Percentiles rank a stretch among this genome's conserved stretches.
phyloP scores from a whole-genome alignment of 2,329 filamentous ascomycete genomes.

The Gaeumannomyces tritici region DNA sequence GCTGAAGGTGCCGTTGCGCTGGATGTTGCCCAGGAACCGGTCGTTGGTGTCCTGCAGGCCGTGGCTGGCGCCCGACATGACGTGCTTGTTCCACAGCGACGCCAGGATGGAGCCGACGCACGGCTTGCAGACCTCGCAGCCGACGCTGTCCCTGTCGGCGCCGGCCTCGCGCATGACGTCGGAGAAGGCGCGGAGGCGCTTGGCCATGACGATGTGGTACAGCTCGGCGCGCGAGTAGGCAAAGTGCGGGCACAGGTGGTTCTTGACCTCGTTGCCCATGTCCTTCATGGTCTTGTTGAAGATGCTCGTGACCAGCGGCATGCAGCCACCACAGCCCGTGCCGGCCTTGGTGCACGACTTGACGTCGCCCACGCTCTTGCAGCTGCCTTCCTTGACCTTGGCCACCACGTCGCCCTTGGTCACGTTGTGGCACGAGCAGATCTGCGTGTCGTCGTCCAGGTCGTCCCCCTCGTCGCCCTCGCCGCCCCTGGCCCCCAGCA shows the following conservation, averaged over 20 bases:
- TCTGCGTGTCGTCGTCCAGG: slow-evolving; percentile 74
- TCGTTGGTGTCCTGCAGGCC: slow-evolving; percentile 89
- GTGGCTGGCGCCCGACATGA: slow-evolving; percentile 61
- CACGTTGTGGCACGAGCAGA: slow-evolving; percentile 91
- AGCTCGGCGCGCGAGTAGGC: slow-evolving; percentile 74
- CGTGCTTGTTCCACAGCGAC: slow-evolving; percentile 73
- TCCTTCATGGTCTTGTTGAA: slow-evolving; percentile 82
- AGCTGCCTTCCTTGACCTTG: slow-evolving; percentile 65
- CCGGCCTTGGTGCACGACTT: slow-evolving; percentile 89
- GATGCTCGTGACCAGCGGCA: slow-evolving; percentile 80
- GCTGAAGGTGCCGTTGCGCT: slow-evolving; percentile 83
- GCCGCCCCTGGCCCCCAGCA: slow-evolving; percentile 67
- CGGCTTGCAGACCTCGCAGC: slow-evolving; percentile 83
- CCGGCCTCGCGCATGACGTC: slow-evolving; percentile 72
- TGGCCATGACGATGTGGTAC: slow-evolving; percentile 83
- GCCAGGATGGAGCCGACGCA: slow-evolving; percentile 71
- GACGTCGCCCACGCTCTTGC: slow-evolving; percentile 72
- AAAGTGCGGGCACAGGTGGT: slow-evolving; percentile 79
- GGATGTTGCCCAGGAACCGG: slow-evolving; percentile 78
- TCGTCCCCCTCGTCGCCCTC: slow-evolving; percentile 70
- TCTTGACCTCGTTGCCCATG: slow-evolving; percentile 81
- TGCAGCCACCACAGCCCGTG: slow-evolving; percentile 81
- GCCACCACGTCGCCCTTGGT: slow-evolving; percentile 71
- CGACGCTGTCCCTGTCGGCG: slow-evolving; percentile 48
- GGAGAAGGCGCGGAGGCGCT: slow-evolving; percentile 60